Conservation (phyloP, 495 filamentous ascomycete genomes). For the Xylaria castorea region DNA sequence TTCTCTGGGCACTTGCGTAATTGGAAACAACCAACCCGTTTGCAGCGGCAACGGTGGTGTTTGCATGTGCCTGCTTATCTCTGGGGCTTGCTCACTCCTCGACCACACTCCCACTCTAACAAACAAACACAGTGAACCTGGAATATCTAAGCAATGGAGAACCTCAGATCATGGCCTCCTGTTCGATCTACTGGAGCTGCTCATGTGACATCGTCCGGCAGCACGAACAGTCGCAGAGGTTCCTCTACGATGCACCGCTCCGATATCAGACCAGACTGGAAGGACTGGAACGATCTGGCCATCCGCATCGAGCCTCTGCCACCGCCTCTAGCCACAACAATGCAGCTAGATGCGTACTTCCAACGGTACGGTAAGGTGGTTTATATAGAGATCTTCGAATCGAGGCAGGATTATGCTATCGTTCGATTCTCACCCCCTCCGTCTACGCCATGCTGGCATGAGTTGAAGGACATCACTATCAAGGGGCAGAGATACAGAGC, state of each 20-base stretch:
- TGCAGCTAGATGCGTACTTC: slow-evolving; percentile 39
- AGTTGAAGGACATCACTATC: slow-evolving; percentile 24
- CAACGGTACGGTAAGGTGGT: slow-evolving; percentile 39
- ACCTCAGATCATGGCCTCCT: background rate
- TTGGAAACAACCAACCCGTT: background rate
- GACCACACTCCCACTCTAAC: background rate
- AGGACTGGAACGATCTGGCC: slow-evolving; percentile 29
- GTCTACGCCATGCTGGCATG: slow-evolving; percentile 30
- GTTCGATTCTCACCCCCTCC: slow-evolving; percentile 51
- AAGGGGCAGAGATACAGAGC: slow-evolving; percentile 23
- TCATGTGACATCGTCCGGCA: background rate
- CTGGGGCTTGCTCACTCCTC: background rate
- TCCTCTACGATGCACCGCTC: background rate
- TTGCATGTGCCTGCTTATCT: background rate
- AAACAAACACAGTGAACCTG: background rate
- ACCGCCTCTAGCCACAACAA: slow-evolving; percentile 25
- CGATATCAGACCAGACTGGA: slow-evolving; percentile 35
- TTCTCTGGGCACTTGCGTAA: background rate
- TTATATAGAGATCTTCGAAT: slow-evolving; percentile 44
- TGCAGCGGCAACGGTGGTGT: background rate
- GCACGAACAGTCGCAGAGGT: background rate
- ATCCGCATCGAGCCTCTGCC: slow-evolving; percentile 41
- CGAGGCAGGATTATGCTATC: slow-evolving; percentile 29
- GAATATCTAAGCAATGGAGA: background rate
- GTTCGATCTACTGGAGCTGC: background rate